Percentiles rank a stretch among this genome's conserved stretches.
These are phyloP conservation scores for Gnomoniopsis smithogilvyi DNA, from an alignment of 2,329 filamentous ascomycete species.

Conservation along the genomic window DNA sequence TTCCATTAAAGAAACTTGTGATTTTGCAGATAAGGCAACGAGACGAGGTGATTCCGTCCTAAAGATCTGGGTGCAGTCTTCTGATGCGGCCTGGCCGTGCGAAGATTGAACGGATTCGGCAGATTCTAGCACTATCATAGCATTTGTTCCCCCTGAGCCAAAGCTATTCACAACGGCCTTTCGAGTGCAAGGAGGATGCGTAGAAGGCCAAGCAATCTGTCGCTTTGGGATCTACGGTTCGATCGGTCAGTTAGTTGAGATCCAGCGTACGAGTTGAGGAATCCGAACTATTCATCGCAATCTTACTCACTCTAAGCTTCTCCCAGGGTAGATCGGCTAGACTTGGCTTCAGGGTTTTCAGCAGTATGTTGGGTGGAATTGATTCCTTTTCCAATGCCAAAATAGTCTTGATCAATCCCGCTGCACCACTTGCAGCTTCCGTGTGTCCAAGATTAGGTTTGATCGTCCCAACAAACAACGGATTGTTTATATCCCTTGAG, in stretches of 20 bases:
- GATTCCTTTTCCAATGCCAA: constrained; percentile 31
- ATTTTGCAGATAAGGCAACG: too few relatives aligned
- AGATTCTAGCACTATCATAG: too few relatives aligned
- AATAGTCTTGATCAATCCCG: constrained; percentile 36
- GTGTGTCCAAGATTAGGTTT: constrained; percentile 24
- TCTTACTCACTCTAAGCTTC: not conserved
- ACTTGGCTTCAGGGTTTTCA: constrained; percentile 28
- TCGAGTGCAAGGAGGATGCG: not conserved
- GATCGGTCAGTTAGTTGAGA: not conserved
- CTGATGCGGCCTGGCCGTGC: not conserved
- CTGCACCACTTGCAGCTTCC: constrained; percentile 30
- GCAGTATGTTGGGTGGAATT: constrained; percentile 34
- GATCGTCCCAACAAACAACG: constrained; percentile 16
- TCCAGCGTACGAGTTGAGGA: too few relatives aligned
- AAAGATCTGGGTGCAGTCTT: too few relatives aligned
- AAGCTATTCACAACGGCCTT: constrained; percentile 19
- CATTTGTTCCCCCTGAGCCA: constrained; percentile 18
- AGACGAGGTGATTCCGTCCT: too few relatives aligned
- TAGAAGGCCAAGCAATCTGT: too few relatives aligned
- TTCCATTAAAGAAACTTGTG: too few relatives aligned
- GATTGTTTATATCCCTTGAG: not conserved
- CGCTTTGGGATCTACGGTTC: not conserved
- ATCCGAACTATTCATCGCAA: too few relatives aligned
- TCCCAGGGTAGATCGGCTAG: constrained; percentile 7
- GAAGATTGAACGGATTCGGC: not conserved